Base-by-base conservation (phyloP, 208 protist species). In the Leishmania tropica region DNA sequence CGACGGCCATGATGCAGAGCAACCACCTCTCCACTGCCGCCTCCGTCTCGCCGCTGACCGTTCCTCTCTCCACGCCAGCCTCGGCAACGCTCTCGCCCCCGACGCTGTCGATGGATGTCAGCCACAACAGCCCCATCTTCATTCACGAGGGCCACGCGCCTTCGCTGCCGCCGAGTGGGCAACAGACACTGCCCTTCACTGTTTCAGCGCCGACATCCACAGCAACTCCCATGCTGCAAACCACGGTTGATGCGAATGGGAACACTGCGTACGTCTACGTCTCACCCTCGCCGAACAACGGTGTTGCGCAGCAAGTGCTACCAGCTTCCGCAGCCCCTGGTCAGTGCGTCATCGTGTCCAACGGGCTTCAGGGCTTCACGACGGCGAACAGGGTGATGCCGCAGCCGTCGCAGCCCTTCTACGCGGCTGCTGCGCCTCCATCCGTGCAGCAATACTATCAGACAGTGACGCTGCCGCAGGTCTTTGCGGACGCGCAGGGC, bases 401-500 rank as follows among this genome's bases (percentile, higher is more conserved):
- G 8, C 75, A 58, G 58, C 6, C 28, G 48, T 31, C 56, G 31
- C 75, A 78, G 40, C 19, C 81, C 8, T 85, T 77, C 71, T 81
- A 81, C 54, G 24, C 75, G 2, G 54, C 83, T 3, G 70, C 77
- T 68, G 24, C 79, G 42, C 28, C 53, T 70, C 48, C 45, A 21
- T 68, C 54, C 4, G 19, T 67, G 35, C 53, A 13, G 53, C 53
- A 77, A 6, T 81, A 70, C 48, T 77, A 76, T 53, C 60, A 68
- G 19, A 48, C 82, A 2, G 79, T 81, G 73, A 19, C 76, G 77
- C 45, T 79, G 62, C 65, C 76, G 54, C 74, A 62, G 64, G 60
- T 81, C 54, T 79, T 79, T 53, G 73, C 79, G 73, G 77, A 78
- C 31, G 40, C 82, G 45, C 76, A 85, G 54, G 80, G 74, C 78